These are phyloP conservation scores for Suillus subaureus DNA, from an alignment of 768 basidiomycete genomes.

Conservation along the genomic window DNA sequence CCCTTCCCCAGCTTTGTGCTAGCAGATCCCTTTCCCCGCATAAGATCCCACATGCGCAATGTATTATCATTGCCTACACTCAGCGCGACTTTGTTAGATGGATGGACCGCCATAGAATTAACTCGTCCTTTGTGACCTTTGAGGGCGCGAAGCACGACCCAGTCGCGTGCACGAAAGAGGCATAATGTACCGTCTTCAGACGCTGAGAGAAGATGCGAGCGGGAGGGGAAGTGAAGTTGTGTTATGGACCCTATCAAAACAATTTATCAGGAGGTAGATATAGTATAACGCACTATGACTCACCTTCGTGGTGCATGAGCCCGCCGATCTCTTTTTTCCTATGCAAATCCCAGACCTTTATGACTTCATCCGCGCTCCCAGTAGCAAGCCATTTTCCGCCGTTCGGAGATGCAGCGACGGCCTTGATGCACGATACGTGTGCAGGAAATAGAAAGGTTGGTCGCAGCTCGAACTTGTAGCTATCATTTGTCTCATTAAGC, in stretches of 20 bases:
- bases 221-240: constrained; percentile 80
- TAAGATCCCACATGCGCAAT: constrained; percentile 97
- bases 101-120: constrained; percentile 90
- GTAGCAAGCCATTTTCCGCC: constrained; percentile 97
- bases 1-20: constrained; percentile 91
- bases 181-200: constrained; percentile 92
- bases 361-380: constrained; percentile 93
- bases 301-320: constrained; percentile 94
- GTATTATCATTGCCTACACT: constrained; percentile 91
- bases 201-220: constrained; percentile 87
- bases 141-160: constrained; percentile 83
- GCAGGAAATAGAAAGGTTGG: constrained; percentile 97
- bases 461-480: constrained; percentile 48
- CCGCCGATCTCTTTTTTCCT: constrained; percentile 93
- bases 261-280: constrained; percentile 4
- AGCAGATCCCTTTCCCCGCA: constrained; percentile 89
- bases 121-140: constrained; percentile 95
- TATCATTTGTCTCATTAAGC: constrained; percentile 20
- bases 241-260: constrained; percentile 81
- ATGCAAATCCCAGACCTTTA: constrained; percentile 96
- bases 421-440: constrained; percentile 90
- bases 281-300: constrained; percentile 14
- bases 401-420: constrained; percentile 82
- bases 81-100: constrained; percentile 87
- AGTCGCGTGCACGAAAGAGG: constrained; percentile 92